Base-by-base conservation (phyloP, 352 stramenopile genomes). In the Globisporangium solare region DNA sequence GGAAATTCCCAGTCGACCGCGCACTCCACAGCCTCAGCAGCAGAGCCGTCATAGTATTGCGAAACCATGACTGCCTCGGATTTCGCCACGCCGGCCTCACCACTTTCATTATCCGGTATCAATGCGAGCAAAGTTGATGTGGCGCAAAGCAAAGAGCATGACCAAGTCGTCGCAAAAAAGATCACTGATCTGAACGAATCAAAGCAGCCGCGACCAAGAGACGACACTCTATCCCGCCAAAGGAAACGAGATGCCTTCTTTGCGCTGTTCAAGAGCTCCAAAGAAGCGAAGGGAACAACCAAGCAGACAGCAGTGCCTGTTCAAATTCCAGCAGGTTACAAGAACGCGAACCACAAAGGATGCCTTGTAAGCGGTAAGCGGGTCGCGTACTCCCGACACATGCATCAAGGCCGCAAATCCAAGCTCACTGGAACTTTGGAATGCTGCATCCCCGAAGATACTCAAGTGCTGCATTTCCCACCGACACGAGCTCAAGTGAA, bases 181-280 rank as follows among this genome's bases (percentile, higher is more conserved):
- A 12, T 51, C 43, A 43, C 27, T 3, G 20, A 37, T 20, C 42
- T 52, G 17, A 47, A 37, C 6, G 53, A 52, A 11, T 20, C 27
- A 32, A 40, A 47, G 7, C 6, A 21, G 13, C 45, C 39, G 7
- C 10, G 46, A 17, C 10, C 27, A 35, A 35, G 8, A 35, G 42
- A 42, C 8, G 27, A 37, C 14, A n/a, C 46, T 18, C 55, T 41
- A 31, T 17, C 12, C 12, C 55, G 55, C 7, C 55, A 47, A 7
- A 45, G 55, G 32, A 61, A 61, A 47, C 47, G 55, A 17, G 55
- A 61, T 22, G 18, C 46, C 35, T 61, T 61, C 47, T 55, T 61
- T n/a, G 55, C 55, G 35, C n/a, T 61, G 17, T 61, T 61, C 24
- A 55, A 54, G 47, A 41, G 40, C 7, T 41, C 55, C 45, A 60